These are phyloP conservation scores for Blastobotrys persicus DNA, from an alignment of 1,139 yeast genomes.

Conservation along the genomic window DNA sequence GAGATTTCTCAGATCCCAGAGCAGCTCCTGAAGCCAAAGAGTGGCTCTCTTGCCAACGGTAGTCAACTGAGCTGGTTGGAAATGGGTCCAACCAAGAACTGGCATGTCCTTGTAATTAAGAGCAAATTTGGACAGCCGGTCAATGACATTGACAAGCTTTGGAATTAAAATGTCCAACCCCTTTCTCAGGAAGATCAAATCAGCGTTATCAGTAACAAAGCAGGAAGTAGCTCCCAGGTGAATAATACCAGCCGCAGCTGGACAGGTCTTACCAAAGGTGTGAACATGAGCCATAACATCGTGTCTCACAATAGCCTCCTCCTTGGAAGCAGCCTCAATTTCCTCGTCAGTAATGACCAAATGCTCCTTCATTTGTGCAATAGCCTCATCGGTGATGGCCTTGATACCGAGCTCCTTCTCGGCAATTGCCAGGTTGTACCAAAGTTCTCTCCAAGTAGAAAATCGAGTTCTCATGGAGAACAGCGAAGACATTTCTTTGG, in stretches of 20 bases:
- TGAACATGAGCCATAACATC: conserved; percentile 99
- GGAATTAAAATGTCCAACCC: conserved; percentile 93
- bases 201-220: conserved; percentile 97
- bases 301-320: conserved; percentile 97
- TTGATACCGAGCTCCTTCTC: conserved; percentile 86
- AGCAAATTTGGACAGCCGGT: conserved; percentile 86
- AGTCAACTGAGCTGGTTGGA: conserved; percentile 98
- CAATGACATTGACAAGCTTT: conserved; percentile 91
- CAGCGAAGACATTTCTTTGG: conserved; percentile 91
- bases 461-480: conserved; percentile 92
- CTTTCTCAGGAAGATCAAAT: conserved; percentile 90
- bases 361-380: conserved; percentile 76
- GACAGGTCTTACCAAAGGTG: conserved; percentile 87
- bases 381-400: conserved; percentile 85
- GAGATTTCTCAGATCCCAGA: conserved; percentile 97
- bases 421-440: conserved; percentile 95
- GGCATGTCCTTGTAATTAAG: conserved; percentile 91
- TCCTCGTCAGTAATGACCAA: conserved; percentile 88
- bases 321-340: conserved; percentile 80
- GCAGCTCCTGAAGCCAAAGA: conserved; percentile 93
- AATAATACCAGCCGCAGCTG: conserved; percentile 96
- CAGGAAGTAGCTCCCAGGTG: conserved; percentile 99
- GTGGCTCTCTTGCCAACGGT: conserved; percentile 99
- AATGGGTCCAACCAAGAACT: conserved; percentile 98
- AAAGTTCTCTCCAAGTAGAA: conserved; percentile 97